Base-by-base conservation (phyloP, 2,329 filamentous ascomycete species). In the Rutstroemia sydowiana region DNA sequence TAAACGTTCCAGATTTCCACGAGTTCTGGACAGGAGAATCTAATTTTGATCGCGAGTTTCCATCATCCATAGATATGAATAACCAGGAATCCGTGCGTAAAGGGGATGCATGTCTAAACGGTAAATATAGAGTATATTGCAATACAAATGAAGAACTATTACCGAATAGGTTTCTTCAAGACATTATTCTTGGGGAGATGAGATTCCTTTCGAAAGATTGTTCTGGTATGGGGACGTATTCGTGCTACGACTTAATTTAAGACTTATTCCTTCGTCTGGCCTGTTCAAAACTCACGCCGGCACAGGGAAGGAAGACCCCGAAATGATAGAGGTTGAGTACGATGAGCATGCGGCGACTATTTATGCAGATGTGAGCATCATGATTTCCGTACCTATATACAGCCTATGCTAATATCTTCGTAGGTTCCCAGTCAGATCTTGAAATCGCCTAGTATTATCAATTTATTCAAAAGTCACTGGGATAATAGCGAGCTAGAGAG, bases 21-120 rank as follows among this genome's bases (percentile, higher is more conserved):
- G 23, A 40, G 20, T 41, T 49, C 40, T 49, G 46, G 46, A 34
- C 46, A 5, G 37, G 16, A 36, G 46, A 18, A 42, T 36, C 34
- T 14, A 49, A 49, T 49, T 49, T 49, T 26, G 46, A 49, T 16
- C 34, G 46, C 14, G 36, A 36, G 42, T 41, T 41, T 42, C 36
- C 34, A 16, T 41, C 31, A 4, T 41, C 2, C 11, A 2, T 20
- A 18, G 26, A 49, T 4, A 26, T 21, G 14, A 30, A 30, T 14
- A 26, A 42, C 10, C 46, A 49, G 18, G 46, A 49, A 26, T 41
- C 36, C 10, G 23, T 49, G 23, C 9, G 16, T 3, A 41, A 42
- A 49, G 34, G 30, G 20, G 16, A 41, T 41, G 36, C 46, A 26
- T 28, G 18, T 26, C 18, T 49, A 11, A 49, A 49, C 30, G 46